A percentile compares a stretch with the other conserved stretches of the same genome.
Conservation (phyloP, 257 asterid species). For the Handroanthus guayacan region DNA sequence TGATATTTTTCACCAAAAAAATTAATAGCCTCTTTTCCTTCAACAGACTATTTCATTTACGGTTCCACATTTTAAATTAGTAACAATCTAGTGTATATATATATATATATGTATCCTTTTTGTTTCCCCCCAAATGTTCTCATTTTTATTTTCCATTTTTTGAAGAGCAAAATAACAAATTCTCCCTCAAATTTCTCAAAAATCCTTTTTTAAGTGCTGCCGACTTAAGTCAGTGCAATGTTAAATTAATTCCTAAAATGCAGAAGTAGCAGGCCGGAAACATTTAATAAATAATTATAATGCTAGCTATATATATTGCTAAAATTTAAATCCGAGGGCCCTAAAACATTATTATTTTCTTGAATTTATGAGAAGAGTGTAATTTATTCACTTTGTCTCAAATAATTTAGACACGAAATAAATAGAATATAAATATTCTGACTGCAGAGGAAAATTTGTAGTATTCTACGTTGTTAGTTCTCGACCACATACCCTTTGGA, state of each 20-base stretch:
- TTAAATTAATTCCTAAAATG: background rate
- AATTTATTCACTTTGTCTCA: background rate
- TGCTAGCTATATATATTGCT: background rate
- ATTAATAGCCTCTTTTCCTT: no score
- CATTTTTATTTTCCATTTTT: background rate
- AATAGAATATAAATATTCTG: background rate
- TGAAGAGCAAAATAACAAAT: background rate
- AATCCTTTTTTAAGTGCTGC: background rate
- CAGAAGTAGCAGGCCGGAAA: background rate
- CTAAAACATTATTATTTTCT: background rate
- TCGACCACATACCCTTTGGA: background rate
- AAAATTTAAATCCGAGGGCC: slow-evolving; percentile 7
- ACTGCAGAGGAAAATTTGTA: background rate
- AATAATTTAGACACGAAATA: background rate
- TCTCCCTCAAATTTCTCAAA: background rate
- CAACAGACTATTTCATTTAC: no score
- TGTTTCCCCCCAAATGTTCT: no score
- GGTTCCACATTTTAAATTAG: no score
- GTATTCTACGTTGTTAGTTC: background rate
- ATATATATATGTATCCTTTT: no score
- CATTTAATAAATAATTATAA: background rate
- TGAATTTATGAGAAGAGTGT: background rate
- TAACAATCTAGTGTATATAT: no score
- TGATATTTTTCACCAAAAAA: no score
- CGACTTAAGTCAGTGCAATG: background rate